phyloP scores from a whole-genome alignment of 208 protist species.

The Trypanosomatidae sp. region DNA sequence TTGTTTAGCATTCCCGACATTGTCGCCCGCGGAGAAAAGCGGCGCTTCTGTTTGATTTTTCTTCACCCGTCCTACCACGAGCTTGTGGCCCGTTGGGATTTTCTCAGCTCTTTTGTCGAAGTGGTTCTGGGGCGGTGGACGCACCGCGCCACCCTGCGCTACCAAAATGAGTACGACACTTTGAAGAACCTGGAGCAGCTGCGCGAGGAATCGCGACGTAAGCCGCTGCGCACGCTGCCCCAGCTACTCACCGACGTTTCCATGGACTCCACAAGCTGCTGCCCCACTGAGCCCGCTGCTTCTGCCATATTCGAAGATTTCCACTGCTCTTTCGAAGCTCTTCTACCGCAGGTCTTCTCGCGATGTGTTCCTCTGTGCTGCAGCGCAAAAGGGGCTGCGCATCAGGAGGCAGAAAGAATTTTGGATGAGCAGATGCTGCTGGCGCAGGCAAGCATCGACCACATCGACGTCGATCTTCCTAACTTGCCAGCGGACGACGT shows the following conservation, averaged over 20 bases:
- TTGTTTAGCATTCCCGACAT: conserved; percentile 82
- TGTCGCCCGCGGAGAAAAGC: conserved; percentile 73
- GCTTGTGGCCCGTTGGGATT: conserved; percentile 50
- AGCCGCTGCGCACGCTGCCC: conserved; percentile 52
- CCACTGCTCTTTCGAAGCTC: conserved; percentile 19
- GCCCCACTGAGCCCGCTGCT: too few relatives aligned
- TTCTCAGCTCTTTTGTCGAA: conserved; percentile 36
- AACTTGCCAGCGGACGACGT: conserved; percentile 12
- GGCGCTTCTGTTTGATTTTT: conserved; percentile 75
- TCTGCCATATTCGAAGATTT: too few relatives aligned
- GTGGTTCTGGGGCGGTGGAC: conserved; percentile 48
- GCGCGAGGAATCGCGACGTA: conserved; percentile 59
- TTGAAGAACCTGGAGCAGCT: conserved; percentile 58
- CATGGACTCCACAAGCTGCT: too few relatives aligned
- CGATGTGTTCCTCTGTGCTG: conserved; percentile 1
- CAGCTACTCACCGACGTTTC: conserved; percentile 28
- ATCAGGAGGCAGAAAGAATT: conserved; percentile 7
- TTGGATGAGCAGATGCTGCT: conserved; percentile 30
- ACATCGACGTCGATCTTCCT: conserved; percentile 13
- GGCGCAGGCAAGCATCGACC: conserved; percentile 23
- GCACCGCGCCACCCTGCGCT: conserved; percentile 28
- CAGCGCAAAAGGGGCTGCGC: conserved; percentile 10
- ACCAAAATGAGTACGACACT: conserved; percentile 56
- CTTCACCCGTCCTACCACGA: conserved; percentile 55
- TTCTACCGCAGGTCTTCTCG: conserved; percentile 20